These are phyloP conservation scores for Amaranthus cruentus DNA, from an alignment of 148 eudicot genomes.

Conservation along the genomic window DNA sequence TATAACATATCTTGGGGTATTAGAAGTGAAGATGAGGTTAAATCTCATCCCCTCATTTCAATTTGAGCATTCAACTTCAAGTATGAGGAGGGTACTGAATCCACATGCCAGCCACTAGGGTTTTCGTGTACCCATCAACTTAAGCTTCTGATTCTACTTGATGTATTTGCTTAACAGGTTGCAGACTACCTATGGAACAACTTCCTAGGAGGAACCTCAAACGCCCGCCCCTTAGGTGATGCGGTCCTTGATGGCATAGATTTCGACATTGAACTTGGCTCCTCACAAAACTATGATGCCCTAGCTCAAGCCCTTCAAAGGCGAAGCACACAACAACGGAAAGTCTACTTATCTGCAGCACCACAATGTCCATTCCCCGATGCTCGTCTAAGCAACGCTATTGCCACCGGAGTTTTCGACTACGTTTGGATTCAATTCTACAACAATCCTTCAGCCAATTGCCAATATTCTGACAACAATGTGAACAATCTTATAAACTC, in stretches of 20 bases:
- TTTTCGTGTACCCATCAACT: neutral
- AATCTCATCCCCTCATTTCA: no score
- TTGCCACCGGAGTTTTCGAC: conserved; percentile 34
- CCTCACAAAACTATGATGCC: conserved; percentile 29
- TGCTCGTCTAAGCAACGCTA: conserved; percentile 13
- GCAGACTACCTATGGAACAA: conserved; percentile 44
- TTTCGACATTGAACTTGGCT: conserved; percentile 39
- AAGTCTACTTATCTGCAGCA: conserved; percentile 31
- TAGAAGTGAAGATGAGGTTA: no score
- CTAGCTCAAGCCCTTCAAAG: conserved; percentile 31
- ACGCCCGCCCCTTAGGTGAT: conserved; percentile 33
- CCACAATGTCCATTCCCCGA: conserved; percentile 42
- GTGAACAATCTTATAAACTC: conserved; percentile 14
- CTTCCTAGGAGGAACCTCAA: conserved; percentile 36
- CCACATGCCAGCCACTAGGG: no score
- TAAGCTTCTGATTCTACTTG: neutral
- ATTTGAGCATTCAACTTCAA: no score
- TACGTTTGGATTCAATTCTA: conserved; percentile 40
- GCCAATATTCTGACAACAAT: conserved; percentile 24
- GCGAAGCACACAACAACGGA: conserved; percentile 17
- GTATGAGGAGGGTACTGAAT: no score
- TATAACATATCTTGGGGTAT: no score
- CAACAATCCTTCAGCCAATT: conserved; percentile 23
- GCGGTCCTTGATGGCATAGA: conserved; percentile 48
- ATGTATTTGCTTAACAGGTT: neutral